These are phyloP conservation scores for Puccinia triticina DNA, from an alignment of 1,284 basidiomycete species.

Conservation along the genomic window DNA sequence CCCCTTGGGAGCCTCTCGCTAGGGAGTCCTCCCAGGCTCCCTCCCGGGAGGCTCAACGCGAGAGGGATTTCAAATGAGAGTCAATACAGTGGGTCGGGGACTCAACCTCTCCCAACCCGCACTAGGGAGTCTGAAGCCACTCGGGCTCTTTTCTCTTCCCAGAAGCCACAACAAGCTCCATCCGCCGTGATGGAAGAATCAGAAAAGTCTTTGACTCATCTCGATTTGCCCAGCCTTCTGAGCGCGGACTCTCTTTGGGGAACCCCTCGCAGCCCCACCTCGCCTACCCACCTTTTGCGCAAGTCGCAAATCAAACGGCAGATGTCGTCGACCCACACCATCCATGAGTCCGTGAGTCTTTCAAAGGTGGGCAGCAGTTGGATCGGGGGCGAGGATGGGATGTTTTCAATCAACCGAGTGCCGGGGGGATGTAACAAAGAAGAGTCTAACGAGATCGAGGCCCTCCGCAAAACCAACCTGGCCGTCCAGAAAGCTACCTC, in stretches of 20 bases:
- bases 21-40: no score
- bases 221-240: neutral
- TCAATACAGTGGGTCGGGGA: no score
- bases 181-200: neutral
- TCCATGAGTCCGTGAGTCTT: neutral
- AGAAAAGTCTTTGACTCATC: neutral
- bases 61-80: no score
- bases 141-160: neutral
- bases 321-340: slow-evolving; percentile 27
- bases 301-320: slow-evolving; percentile 49
- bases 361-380: neutral
- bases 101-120: no score
- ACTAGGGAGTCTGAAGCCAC: no score
- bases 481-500: slow-evolving; percentile 51
- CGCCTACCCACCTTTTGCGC: slow-evolving; percentile 39
- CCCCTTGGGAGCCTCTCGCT: no score
- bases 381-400: neutral
- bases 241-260: neutral
- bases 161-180: neutral
- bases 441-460: slow-evolving; percentile 48
- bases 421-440: slow-evolving; percentile 40
- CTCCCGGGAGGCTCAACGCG: no score
- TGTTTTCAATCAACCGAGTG: slow-evolving; percentile 17
- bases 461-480: slow-evolving; percentile 45
- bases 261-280: slow-evolving; percentile 4